A percentile compares a stretch with the other conserved stretches of the same genome.
Conservation (phyloP, 2,329 filamentous ascomycete species). For the Thielaviopsis populi region DNA sequence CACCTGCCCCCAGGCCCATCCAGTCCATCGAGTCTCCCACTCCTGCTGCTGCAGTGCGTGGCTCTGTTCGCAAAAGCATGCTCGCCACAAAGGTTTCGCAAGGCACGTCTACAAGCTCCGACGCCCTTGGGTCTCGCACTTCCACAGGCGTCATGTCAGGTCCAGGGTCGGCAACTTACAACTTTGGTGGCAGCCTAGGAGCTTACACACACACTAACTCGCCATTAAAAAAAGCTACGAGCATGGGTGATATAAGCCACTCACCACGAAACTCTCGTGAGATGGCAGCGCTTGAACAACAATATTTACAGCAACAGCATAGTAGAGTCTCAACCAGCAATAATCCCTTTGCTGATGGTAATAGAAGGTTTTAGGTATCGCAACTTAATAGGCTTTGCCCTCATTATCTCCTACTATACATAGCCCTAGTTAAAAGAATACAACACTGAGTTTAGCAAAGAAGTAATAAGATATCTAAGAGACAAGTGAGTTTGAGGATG, state of each 20-base stretch:
- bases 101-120: slow-evolving; percentile 7
- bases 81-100: slow-evolving; percentile 7
- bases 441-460: no score
- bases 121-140: not conserved
- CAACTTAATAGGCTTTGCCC: no score
- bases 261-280: slow-evolving; percentile 46
- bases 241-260: slow-evolving; percentile 38
- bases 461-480: no score
- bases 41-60: not conserved
- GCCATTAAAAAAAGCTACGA: slow-evolving; percentile 62
- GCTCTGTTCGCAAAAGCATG: slow-evolving; percentile 11
- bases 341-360: slow-evolving; percentile 12
- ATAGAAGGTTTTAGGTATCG: not conserved
- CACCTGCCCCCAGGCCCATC: slow-evolving; percentile 9
- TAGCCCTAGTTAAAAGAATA: no score
- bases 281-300: slow-evolving; percentile 44
- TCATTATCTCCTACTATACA: no score
- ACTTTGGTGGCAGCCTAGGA: slow-evolving; percentile 59
- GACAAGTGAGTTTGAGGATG: no score
- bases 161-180: slow-evolving; percentile 19
- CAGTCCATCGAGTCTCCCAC: slow-evolving; percentile 11
- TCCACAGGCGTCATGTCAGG: slow-evolving; percentile 1
- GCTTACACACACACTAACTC: slow-evolving; percentile 68
- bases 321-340: not conserved
- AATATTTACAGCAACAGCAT: slow-evolving; percentile 6